Base-by-base conservation (phyloP, 805 yeast genomes). In the Starmera quercuum region DNA sequence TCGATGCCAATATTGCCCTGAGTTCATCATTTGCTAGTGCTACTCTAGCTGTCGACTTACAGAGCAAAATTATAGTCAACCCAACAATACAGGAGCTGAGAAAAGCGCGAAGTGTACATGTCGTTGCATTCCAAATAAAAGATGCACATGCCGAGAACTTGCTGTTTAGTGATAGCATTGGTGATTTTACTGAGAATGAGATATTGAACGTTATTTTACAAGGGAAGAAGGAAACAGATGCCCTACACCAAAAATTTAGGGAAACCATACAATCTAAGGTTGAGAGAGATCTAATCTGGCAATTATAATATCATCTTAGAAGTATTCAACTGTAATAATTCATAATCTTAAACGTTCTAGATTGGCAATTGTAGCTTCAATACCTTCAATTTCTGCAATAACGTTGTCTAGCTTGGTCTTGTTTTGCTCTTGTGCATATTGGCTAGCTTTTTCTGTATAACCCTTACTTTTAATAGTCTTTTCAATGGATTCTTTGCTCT, bases 371-470 rank as follows among this genome's bases (percentile, higher is more conserved):
- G 96, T 87, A 36, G 85, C 80, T 54, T 84, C 78, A 51, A 85
- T 73, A 47, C 95, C 94, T 53, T 84, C 92, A 44, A 88, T 81
- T 60, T 90, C 98, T 30, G 97, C 95, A 42, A 63, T 56, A 39
- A 75, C 70, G 49, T 75, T 79, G 43, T 82, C 90, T 35, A 78
- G 64, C 56, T 82, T 76, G 51, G 71, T 68, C 49, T 54, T 55
- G 46, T 90, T 90, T 41, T 75, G 73, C 48, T 83, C 92, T 59
- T 82, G 79, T 34, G 92, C 95, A 46, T 78, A 80, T 31, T 68
- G 72, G 46, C 78, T 78, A 38, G 95, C 96, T 74, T 90, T 92
- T 43, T 75, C 73, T 42, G 80, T 82, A 56, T 87, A 90, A 61
- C 88, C 95, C 46, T 78, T 67, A 40, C 78, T 73, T 38, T 58